Evolutionary conservation across 2,329 filamentous ascomycete species (phyloP).

Genomic region (Pestalotiopsis sp.): DNA sequence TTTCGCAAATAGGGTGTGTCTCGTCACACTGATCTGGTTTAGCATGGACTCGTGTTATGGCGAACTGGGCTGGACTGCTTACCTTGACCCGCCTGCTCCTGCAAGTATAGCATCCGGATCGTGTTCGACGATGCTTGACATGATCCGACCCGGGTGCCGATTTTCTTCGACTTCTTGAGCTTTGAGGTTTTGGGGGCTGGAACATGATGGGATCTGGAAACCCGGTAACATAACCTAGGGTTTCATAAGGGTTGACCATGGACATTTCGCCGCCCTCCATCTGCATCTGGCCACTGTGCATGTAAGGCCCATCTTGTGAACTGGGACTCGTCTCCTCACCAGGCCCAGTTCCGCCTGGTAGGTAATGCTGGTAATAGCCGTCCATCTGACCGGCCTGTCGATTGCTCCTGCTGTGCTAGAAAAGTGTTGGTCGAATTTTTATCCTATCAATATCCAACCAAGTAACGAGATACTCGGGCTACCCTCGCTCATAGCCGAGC

Average conservation of each 20-base stretch:
- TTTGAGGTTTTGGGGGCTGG: slow-evolving; percentile 46
- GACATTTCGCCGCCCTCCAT: slow-evolving; percentile 30
- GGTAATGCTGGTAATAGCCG: slow-evolving; percentile 54
- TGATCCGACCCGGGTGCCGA: slow-evolving; percentile 60
- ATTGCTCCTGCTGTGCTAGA: slow-evolving; percentile 12
- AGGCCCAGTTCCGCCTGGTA: slow-evolving; percentile 51
- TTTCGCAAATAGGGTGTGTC: slow-evolving; percentile 79
- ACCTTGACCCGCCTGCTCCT: slow-evolving; percentile 83
- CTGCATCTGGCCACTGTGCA: slow-evolving; percentile 31
- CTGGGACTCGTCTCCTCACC: slow-evolving; percentile 36
- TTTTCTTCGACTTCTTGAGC: slow-evolving; percentile 47
- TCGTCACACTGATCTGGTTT: slow-evolving; percentile 77
- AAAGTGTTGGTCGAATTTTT: neutral
- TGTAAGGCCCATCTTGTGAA: slow-evolving; percentile 39
- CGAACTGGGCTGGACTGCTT: slow-evolving; percentile 20
- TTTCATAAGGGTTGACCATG: slow-evolving; percentile 45
- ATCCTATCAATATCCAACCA: neutral
- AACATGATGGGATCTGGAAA: slow-evolving; percentile 51
- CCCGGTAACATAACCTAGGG: slow-evolving; percentile 48
- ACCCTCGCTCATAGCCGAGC: neutral
- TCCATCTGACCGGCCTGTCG: slow-evolving; percentile 40
- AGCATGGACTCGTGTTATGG: slow-evolving; percentile 21
- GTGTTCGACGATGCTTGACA: slow-evolving; percentile 89
- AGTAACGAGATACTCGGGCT: neutral
- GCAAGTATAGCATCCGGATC: slow-evolving; percentile 93